phyloP scores from a whole-genome alignment of 2,329 filamentous ascomycete genomes.

The Aureobasidium sp. region DNA sequence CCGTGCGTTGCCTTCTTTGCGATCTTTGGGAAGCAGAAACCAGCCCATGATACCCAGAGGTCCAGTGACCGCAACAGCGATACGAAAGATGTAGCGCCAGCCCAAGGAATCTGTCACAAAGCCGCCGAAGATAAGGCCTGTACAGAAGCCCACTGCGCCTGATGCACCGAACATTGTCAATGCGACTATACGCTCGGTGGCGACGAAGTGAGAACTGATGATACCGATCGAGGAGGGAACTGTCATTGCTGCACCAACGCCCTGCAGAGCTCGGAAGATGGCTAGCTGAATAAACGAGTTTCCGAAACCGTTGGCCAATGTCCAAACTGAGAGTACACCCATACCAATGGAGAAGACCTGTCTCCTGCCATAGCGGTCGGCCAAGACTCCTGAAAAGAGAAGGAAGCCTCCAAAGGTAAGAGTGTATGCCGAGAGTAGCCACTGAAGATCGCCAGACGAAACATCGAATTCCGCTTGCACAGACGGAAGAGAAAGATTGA shows the following conservation, averaged over 20 bases:
- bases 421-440: constrained; percentile 38
- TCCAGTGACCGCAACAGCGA: constrained; percentile 21
- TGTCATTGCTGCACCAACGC: constrained; percentile 41
- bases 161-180: constrained; percentile 18
- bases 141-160: constrained; percentile 41
- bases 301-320: constrained; percentile 27
- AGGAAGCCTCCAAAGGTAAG: constrained; percentile 34
- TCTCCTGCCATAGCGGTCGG: constrained; percentile 34
- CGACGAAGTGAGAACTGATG: constrained; percentile 36
- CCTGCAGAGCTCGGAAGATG: constrained; percentile 41
- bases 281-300: constrained; percentile 38
- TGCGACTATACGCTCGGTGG: constrained; percentile 39
- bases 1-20: constrained; percentile 27
- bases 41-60: constrained; percentile 21
- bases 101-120: constrained; percentile 42
- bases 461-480: constrained; percentile 35
- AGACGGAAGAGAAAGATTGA: constrained; percentile 36
- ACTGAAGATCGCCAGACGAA: constrained; percentile 32
- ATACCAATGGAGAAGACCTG: constrained; percentile 35
- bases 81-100: constrained; percentile 45
- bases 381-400: constrained; percentile 29
- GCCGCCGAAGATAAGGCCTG: constrained; percentile 46
- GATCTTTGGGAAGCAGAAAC: constrained; percentile 36
- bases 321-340: constrained; percentile 22
- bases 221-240: constrained; percentile 42